Base-by-base conservation (phyloP, 352 stramenopile genomes). In the Pythium sp. region DNA sequence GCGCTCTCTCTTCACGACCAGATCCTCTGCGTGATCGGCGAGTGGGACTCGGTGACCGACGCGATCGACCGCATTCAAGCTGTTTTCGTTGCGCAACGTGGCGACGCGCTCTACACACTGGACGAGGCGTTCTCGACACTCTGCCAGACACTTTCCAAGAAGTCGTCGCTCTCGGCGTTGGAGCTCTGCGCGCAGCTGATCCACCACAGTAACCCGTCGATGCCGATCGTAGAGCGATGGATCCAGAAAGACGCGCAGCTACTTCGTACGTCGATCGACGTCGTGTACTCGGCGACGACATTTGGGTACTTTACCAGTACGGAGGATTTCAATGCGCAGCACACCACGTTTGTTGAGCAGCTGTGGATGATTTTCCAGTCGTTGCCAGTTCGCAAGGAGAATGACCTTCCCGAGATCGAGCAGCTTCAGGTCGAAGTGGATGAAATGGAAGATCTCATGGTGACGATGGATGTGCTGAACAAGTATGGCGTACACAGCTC, bases 351-450 rank as follows among this genome's bases (percentile, higher is more conserved):
- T n/a, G 73, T 86, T 0, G 83, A 93, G 56, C 75, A 87, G 18
- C 58, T 91, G 1, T 93, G 85, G 85, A 61, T 67, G 4, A 87
- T 93, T 51, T 91, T 93, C 43, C 83, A 93, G 73, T 90, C 85
- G 1, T 58, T 93, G 8, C 85, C 85, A n/a, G 72, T 81, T 61
- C 75, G 83, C n/a, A 93, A 85, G 47, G 73, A 79, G 15, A 74
- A 80, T 8, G 85, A 93, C 68, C 67, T 67, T 0, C 78, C 77
- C 3, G 72, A 78, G 30, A 82, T 93, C 30, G 72, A 75, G 14
- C 78, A 79, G 54, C 72, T 93, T 18, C 85, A 93, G 67, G 85
- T 91, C 20, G 74, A 82, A 43, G 81, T 91, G 15, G 85, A 93
- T 51, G 83, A 86, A 53, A 76, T 91, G 69, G 85, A 93, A 67